Conservation (phyloP, 1,284 basidiomycete genomes). For the Trametes pubescens region DNA sequence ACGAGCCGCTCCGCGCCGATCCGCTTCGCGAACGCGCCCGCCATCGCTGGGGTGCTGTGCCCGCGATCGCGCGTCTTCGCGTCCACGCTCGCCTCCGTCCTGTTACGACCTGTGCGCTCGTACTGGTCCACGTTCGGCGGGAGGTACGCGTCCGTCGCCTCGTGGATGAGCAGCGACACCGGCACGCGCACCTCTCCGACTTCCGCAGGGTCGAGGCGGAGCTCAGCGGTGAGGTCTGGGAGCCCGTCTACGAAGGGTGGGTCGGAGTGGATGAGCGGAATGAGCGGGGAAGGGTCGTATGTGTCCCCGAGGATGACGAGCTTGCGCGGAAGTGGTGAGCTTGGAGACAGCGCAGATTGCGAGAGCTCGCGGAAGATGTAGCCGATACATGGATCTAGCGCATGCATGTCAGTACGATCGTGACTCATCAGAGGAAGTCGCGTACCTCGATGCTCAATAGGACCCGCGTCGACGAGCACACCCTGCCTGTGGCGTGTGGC, state of each 20-base stretch:
- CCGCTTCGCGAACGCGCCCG: slow-evolving; percentile 77
- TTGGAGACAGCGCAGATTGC: slow-evolving; percentile 42
- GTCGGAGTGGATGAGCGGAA: slow-evolving; percentile 56
- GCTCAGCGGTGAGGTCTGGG: not conserved
- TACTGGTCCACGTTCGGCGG: slow-evolving; percentile 59
- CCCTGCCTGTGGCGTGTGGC: slow-evolving; percentile 47
- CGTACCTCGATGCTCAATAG: slow-evolving; percentile 83
- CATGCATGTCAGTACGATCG: not conserved
- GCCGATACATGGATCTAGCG: slow-evolving; percentile 81
- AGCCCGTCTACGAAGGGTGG: slow-evolving; percentile 8
- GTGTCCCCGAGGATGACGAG: slow-evolving; percentile 72
- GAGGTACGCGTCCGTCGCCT: slow-evolving; percentile 86
- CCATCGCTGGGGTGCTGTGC: slow-evolving; percentile 87
- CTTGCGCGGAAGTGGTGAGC: slow-evolving; percentile 52
- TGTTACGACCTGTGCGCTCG: slow-evolving; percentile 48
- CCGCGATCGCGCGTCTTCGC: slow-evolving; percentile 71
- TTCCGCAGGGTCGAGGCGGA: not conserved
- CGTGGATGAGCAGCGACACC: slow-evolving; percentile 70
- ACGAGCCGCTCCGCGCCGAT: slow-evolving; percentile 74
- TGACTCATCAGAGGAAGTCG: slow-evolving; percentile 22
- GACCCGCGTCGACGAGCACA: slow-evolving; percentile 77
- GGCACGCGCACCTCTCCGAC: slow-evolving; percentile 18
- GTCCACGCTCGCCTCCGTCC: slow-evolving; percentile 57
- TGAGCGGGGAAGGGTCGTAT: slow-evolving; percentile 65
- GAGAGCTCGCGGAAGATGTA: slow-evolving; percentile 78